Conservation (phyloP, 129 eudicot species). For the Chrysanthemum seticuspe region DNA sequence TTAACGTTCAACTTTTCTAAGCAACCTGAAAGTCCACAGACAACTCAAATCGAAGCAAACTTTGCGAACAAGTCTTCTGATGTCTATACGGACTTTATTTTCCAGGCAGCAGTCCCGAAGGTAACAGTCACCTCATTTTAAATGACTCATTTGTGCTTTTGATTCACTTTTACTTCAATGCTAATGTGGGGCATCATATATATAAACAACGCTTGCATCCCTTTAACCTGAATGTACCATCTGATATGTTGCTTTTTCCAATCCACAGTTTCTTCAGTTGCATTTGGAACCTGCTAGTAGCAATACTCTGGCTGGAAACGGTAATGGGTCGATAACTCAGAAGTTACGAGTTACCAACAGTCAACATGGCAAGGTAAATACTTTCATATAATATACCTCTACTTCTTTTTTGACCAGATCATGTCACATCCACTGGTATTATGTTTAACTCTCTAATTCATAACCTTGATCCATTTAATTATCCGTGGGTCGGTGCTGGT, state of each 20-base stretch:
- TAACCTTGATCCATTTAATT: no score
- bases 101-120: constrained; percentile 99
- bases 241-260: constrained; percentile 17
- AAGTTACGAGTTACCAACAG: constrained; percentile 74
- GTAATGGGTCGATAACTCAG: constrained; percentile 72
- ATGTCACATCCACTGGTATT: no score
- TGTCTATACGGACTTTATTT: constrained; percentile 61
- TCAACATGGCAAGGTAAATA: constrained; percentile 95
- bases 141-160: background rate
- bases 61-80: constrained; percentile 67
- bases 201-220: background rate
- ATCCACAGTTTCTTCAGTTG: constrained; percentile 87
- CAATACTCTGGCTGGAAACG: constrained; percentile 67
- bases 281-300: constrained; percentile 95
- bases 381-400: background rate
- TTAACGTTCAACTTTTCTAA: constrained; percentile 69
- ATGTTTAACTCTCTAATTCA: no score
- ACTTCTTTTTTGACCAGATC: background rate
- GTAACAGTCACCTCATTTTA: constrained; percentile 38
- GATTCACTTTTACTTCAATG: background rate
- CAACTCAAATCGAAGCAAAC: constrained; percentile 63
- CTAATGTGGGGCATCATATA: no score
- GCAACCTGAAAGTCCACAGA: constrained; percentile 65
- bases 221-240: constrained; percentile 8
- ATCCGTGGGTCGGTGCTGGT: no score